phyloP scores from a whole-genome alignment of 257 asterid genomes.

The Primulina eburnea region DNA sequence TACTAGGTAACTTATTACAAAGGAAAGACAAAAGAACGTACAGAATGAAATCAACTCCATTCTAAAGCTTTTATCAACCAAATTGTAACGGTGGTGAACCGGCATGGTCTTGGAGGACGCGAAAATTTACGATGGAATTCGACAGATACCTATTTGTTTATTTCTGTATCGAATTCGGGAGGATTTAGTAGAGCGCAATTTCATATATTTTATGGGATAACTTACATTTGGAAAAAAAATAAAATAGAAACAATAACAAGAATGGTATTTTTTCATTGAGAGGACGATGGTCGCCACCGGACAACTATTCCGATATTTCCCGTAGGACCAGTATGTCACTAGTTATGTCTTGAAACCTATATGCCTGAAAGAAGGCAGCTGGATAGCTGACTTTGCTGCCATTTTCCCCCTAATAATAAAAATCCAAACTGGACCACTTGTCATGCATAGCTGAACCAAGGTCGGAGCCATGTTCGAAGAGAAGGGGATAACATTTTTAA shows the following conservation, averaged over 20 bases:
- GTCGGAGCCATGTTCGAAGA: not conserved
- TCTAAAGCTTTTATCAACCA: no score
- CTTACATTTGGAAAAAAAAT: no score
- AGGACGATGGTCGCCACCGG: no score
- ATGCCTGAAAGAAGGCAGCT: slow-evolving; percentile 44
- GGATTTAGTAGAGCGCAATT: no score
- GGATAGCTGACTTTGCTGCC: slow-evolving; percentile 56
- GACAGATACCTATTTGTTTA: no score
- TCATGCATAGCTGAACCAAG: slow-evolving; percentile 2
- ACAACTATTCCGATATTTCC: not conserved
- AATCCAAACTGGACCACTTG: slow-evolving; percentile 43
- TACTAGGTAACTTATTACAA: not conserved
- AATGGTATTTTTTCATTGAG: no score
- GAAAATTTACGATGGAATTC: no score
- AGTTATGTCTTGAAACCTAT: slow-evolving; percentile 21
- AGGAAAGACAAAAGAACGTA: not conserved
- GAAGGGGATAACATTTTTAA: not conserved
- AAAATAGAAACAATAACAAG: no score
- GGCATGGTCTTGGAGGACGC: no score
- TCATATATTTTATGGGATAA: no score
- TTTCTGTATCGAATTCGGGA: no score
- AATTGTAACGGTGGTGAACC: no score
- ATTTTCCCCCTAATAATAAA: slow-evolving; percentile 24
- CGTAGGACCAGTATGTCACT: slow-evolving; percentile 19
- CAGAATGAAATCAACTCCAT: not conserved